Percentiles rank a stretch among this genome's conserved stretches.
phyloP scores from a whole-genome alignment of 192 early-diverging fungal species.

The Backusella macrospora region DNA sequence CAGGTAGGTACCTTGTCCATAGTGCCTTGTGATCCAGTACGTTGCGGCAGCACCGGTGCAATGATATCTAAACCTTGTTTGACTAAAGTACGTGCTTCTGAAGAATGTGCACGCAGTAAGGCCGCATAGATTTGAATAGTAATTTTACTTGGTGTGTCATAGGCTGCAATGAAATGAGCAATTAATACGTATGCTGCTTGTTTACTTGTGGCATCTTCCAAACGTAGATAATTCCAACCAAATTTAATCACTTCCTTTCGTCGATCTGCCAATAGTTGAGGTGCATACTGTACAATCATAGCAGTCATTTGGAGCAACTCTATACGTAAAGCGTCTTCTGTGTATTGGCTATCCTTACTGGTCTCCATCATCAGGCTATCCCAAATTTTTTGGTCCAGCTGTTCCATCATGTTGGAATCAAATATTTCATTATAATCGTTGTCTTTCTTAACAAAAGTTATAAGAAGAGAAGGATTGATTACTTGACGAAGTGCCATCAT shows the following conservation, averaged over 20 bases:
- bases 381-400: conserved; percentile 67
- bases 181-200: conserved; percentile 95
- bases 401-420: conserved; percentile 61
- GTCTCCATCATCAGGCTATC: conserved; percentile 52
- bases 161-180: conserved; percentile 90
- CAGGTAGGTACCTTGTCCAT: conserved; percentile 70
- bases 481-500: conserved; percentile 77
- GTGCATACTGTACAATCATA: conserved; percentile 82
- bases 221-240: conserved; percentile 84
- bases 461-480: conserved; percentile 85
- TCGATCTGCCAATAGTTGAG: conserved; percentile 69
- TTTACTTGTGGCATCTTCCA: conserved; percentile 93
- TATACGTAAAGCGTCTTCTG: conserved; percentile 71
- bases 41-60: conserved; percentile 85
- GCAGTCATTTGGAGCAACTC: conserved; percentile 94
- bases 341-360: conserved; percentile 57
- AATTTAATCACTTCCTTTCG: conserved; percentile 94
- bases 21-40: conserved; percentile 51
- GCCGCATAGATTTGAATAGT: conserved; percentile 87
- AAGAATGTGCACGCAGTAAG: conserved; percentile 86
- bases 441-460: conserved; percentile 58
- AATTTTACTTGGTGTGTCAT: conserved; percentile 89
- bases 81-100: conserved; percentile 85
- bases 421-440: conserved; percentile 54
- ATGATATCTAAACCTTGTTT: conserved; percentile 94